Evolutionary conservation across 2,329 filamentous ascomycete genomes (phyloP).

Genomic region (Furcasterigmium furcatum): DNA sequence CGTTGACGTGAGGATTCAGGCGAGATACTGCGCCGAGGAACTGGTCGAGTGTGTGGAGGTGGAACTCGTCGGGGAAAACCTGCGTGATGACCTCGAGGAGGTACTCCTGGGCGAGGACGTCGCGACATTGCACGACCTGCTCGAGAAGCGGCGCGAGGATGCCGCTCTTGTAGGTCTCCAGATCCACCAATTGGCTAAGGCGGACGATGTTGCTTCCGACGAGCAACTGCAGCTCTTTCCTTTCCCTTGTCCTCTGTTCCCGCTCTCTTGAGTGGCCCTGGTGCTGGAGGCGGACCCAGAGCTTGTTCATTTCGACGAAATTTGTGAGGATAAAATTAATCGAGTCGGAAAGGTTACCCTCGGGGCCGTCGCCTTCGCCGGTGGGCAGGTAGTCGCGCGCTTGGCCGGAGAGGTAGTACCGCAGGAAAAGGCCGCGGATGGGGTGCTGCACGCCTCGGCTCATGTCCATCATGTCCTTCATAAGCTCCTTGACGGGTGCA

Average conservation of each 20-base stretch:
- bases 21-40: slow-evolving; percentile 90
- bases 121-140: slow-evolving; percentile 95
- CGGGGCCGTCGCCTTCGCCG: slow-evolving; percentile 81
- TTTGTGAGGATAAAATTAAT: slow-evolving; percentile 98
- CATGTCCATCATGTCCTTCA: slow-evolving; percentile 99
- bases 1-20: slow-evolving; percentile 92
- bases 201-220: slow-evolving; percentile 96
- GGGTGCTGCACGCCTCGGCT: slow-evolving; percentile 96
- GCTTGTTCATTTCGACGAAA: slow-evolving; percentile 99
- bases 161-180: slow-evolving; percentile 88
- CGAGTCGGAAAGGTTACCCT: slow-evolving; percentile 94
- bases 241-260: slow-evolving; percentile 88
- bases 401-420: slow-evolving; percentile 95
- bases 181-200: slow-evolving; percentile 89
- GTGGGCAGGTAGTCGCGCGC: slow-evolving; percentile 84
- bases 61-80: slow-evolving; percentile 97
- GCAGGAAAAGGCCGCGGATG: slow-evolving; percentile 88
- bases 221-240: slow-evolving; percentile 90
- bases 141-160: slow-evolving; percentile 88
- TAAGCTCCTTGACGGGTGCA: slow-evolving; percentile 98
- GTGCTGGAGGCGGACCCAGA: slow-evolving; percentile 96
- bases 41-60: slow-evolving; percentile 93
- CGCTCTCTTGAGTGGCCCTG: slow-evolving; percentile 95
- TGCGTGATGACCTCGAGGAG: slow-evolving; percentile 97
- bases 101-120: slow-evolving; percentile 96